Evolutionary conservation across 176 grass and related monocot species (phyloP).

Genomic region (Panicum miliaceum): DNA sequence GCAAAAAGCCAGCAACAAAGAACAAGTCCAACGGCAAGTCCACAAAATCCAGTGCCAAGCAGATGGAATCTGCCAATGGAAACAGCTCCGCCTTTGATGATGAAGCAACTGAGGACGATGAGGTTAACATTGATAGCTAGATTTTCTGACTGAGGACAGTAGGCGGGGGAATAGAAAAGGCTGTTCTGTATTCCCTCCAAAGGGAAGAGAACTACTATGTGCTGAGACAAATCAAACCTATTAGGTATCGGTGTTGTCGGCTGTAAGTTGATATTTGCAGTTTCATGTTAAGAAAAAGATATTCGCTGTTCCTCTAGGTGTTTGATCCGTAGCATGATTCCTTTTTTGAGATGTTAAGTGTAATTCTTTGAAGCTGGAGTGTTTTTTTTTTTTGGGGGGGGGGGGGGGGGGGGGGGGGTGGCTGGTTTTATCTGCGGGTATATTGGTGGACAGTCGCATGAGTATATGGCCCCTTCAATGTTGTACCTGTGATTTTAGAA

Average conservation of each 20-base stretch:
- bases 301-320: background rate
- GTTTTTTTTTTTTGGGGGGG: background rate
- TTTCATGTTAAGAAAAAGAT: background rate
- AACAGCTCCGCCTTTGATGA: constrained; percentile 66
- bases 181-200: background rate
- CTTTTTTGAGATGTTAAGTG: constrained; percentile 6
- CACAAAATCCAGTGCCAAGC: constrained; percentile 67
- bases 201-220: background rate
- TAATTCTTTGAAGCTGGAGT: constrained; percentile 2
- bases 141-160: background rate
- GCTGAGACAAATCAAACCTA: constrained; percentile 12
- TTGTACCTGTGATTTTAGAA: constrained; percentile 23
- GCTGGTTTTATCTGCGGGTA: background rate
- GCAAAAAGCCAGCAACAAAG: constrained; percentile 61
- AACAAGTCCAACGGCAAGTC: constrained; percentile 59
- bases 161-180: constrained; percentile 11
- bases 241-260: constrained; percentile 8
- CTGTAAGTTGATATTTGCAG: constrained; percentile 26
- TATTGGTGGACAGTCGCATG: background rate
- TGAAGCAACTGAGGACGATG: constrained; percentile 73
- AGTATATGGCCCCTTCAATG: background rate
- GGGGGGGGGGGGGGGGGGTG: too few relatives aligned
- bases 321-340: background rate
- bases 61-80: constrained; percentile 49
- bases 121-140: constrained; percentile 33